Evolutionary conservation across 768 basidiomycete species (phyloP).

Genomic region (Termitomyces sp.): DNA sequence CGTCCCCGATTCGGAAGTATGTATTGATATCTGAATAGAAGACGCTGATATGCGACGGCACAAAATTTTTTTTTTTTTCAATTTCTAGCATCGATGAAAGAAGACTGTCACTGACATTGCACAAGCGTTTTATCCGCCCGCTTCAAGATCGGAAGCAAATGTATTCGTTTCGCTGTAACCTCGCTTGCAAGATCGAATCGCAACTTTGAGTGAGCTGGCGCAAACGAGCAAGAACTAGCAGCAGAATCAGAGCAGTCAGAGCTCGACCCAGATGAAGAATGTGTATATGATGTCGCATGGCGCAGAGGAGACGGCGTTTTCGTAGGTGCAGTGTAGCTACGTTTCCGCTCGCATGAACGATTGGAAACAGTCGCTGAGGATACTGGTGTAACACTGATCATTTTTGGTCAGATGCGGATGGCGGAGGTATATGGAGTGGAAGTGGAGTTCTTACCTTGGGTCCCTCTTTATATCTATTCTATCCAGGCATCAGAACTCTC

Average conservation of each 20-base stretch:
- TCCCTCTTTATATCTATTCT: constrained; percentile 8
- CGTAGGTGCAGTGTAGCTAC: constrained; percentile 8
- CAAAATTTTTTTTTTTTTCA: background rate
- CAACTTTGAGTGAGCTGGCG: background rate
- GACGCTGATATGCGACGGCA: constrained; percentile 2
- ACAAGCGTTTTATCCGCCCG: constrained; percentile 1
- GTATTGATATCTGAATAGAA: constrained; percentile 7
- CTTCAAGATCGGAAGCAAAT: constrained; percentile 3
- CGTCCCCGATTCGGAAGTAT: constrained; percentile 3
- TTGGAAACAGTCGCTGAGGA: background rate
- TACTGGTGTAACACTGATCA: background rate
- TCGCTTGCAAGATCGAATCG: background rate
- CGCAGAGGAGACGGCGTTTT: constrained; percentile 11
- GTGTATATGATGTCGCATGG: constrained; percentile 10
- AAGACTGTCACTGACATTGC: background rate
- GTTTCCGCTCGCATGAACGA: constrained; percentile 1
- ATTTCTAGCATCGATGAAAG: background rate
- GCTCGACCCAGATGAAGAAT: constrained; percentile 1
- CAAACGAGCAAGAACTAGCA: background rate
- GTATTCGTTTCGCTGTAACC: constrained; percentile 1
- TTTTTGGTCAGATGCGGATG: background rate
- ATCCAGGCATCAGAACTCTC: constrained; percentile 8
- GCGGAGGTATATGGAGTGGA: background rate
- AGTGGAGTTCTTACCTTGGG: background rate
- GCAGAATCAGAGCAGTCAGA: background rate